phyloP scores from a whole-genome alignment of 225 moss, liverwort and hornwort genomes.

The Marchantia polymorpha region DNA sequence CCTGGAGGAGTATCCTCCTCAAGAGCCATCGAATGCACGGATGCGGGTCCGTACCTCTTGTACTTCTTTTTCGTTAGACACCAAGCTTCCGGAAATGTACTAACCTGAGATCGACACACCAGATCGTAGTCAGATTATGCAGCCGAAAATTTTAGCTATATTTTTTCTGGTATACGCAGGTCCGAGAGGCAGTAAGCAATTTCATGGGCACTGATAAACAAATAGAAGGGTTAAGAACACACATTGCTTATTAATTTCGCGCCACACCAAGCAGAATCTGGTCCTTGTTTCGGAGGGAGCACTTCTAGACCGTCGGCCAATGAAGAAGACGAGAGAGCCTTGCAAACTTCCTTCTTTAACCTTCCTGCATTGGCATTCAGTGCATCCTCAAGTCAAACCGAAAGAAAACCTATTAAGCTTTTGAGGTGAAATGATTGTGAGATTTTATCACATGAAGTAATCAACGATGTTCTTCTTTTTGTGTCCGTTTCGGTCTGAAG shows the following conservation, averaged over 20 bases:
- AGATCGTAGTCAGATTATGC: neutral
- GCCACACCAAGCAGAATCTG: constrained; percentile 63
- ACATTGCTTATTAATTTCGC: constrained; percentile 57
- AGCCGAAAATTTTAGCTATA: neutral
- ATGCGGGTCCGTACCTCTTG: constrained; percentile 41
- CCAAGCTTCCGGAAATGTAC: constrained; percentile 56
- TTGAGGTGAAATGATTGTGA: too few species aligned
- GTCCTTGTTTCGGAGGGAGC: constrained; percentile 43
- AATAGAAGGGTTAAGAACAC: neutral
- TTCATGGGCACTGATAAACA: neutral
- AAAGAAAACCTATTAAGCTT: neutral
- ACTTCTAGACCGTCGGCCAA: constrained; percentile 48
- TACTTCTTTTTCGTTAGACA: constrained; percentile 57
- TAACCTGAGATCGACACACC: constrained; percentile 38
- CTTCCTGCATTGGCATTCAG: constrained; percentile 29
- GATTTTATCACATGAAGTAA: too few species aligned
- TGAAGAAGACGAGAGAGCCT: constrained; percentile 31
- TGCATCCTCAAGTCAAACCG: neutral
- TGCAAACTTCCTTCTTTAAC: constrained; percentile 51
- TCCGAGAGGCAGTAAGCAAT: neutral
- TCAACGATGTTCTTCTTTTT: too few species aligned
- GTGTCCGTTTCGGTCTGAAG: too few species aligned
- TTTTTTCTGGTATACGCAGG: too few species aligned
- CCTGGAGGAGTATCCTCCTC: constrained; percentile 20
- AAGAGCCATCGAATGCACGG: constrained; percentile 49